Percentiles rank a stretch among this genome's conserved stretches.
These are phyloP conservation scores for Emmonsiellopsis sp. DNA, from an alignment of 2,329 filamentous ascomycete species.

Conservation along the genomic window DNA sequence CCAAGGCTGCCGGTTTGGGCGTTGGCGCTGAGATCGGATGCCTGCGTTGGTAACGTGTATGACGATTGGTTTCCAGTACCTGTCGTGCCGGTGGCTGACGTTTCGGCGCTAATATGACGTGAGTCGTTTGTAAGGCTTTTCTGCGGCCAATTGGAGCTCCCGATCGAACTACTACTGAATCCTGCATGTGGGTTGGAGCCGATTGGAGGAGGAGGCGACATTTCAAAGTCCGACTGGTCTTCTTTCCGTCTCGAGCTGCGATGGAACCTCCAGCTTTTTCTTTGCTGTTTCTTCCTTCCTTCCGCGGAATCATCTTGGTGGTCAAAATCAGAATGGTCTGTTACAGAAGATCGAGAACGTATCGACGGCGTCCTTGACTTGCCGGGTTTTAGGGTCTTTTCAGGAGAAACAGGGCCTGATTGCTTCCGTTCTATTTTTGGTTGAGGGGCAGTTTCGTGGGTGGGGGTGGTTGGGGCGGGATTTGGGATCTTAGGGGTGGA, in stretches of 20 bases:
- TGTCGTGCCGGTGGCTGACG: conserved; percentile 11
- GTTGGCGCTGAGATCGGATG: conserved; percentile 28
- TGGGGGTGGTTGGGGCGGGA: conserved; percentile 18
- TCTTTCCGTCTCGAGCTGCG: conserved; percentile 48
- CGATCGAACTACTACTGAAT: conserved; percentile 59
- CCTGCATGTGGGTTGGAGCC: conserved; percentile 57
- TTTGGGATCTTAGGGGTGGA: conserved; percentile 27
- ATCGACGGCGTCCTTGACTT: conserved; percentile 69
- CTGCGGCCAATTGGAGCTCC: conserved; percentile 45
- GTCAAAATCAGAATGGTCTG: conserved; percentile 75
- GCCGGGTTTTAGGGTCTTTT: conserved; percentile 53
- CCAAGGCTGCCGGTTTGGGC: conserved; percentile 10
- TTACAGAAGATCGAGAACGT: conserved; percentile 60
- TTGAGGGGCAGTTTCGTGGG: conserved; percentile 16
- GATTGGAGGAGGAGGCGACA: conserved; percentile 41
- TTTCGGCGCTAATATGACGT: conserved; percentile 29
- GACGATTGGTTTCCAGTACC: conserved; percentile 15
- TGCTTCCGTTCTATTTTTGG: neutral
- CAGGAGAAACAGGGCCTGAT: conserved; percentile 29
- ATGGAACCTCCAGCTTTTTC: conserved; percentile 64
- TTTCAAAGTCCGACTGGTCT: conserved; percentile 35
- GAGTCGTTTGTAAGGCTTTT: conserved; percentile 39
- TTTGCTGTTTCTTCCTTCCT: conserved; percentile 57
- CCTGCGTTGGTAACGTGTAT: conserved; percentile 22
- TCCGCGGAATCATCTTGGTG: conserved; percentile 54